phyloP scores from a whole-genome alignment of 495 filamentous ascomycete genomes.

The Aspergillus heteromorphus region DNA sequence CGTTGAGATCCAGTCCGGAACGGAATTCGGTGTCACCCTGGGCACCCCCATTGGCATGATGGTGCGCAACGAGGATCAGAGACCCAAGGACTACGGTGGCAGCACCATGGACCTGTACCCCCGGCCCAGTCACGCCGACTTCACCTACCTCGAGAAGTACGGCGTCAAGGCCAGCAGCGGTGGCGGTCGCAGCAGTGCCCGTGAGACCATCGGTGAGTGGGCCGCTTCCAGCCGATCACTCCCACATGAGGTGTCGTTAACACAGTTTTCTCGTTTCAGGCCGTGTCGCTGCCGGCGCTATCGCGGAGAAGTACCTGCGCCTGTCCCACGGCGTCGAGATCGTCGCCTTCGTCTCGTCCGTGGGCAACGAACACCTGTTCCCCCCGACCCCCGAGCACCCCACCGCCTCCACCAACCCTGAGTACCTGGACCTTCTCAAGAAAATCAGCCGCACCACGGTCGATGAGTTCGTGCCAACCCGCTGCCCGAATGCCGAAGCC shows the following conservation, averaged over 20 bases:
- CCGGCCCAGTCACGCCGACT: conserved; percentile 90
- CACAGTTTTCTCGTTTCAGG: conserved; percentile 31
- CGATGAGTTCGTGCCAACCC: conserved; percentile 76
- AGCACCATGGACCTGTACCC: conserved; percentile 91
- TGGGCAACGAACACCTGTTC: conserved; percentile 79
- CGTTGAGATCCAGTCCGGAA: conserved; percentile 90
- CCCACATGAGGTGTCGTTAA: not conserved
- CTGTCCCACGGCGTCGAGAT: conserved; percentile 83
- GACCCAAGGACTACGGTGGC: conserved; percentile 88
- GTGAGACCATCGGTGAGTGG: conserved; percentile 81
- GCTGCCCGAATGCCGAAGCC: conserved; percentile 69
- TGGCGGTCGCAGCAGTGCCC: conserved; percentile 84
- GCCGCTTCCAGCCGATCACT: not conserved
- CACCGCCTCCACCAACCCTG: conserved; percentile 70
- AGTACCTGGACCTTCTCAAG: conserved; percentile 71
- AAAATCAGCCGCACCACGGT: conserved; percentile 72
- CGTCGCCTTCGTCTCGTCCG: conserved; percentile 81
- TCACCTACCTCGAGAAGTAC: conserved; percentile 96
- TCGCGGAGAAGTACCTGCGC: conserved; percentile 88
- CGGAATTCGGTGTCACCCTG: conserved; percentile 85
- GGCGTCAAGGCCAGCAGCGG: conserved; percentile 91
- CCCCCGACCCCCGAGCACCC: conserved; percentile 73
- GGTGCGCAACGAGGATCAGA: conserved; percentile 87
- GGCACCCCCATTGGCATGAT: conserved; percentile 88
- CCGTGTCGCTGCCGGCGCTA: conserved; percentile 88